Evolutionary conservation across 1,284 basidiomycete genomes (phyloP), one percentile per base, ranked within the genome.

Genomic region (Trichosporon sp.): DNA sequence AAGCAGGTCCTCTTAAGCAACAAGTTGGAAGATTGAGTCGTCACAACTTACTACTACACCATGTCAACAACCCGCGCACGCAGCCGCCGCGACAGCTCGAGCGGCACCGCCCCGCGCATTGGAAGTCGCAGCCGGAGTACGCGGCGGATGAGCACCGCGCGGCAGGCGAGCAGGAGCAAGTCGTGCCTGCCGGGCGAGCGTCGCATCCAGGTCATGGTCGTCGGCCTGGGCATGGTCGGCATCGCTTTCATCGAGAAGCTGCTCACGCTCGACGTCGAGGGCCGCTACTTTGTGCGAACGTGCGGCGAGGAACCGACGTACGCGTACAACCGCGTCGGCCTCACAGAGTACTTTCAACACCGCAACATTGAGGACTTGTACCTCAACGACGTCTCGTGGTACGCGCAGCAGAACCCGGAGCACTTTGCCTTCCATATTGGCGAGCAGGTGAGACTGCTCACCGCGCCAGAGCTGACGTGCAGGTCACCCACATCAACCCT

Each of bases 201-300:
- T 26, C 72, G 77, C 12, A 71, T 73, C 10, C 74, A 77, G 59
- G 77, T 88, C 65, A 86, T 88, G 66, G 87, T 89, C 71, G 89
- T 89, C 66, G 90, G 90, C 1, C 85, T 91, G 6, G 90, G 90
- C 31, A 90, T 91, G 90, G 89, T 90, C 51, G 89, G 89, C 12
- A 89, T 91, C 51, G 89, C 89, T 0, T 90, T 90, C 82, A 90
- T 90, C 74, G 90, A 89, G 81, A 91, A 90, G 80, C 84, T 90
- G 73, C 85, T 89, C 67, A 87, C 86, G 69, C 84, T 89, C 16
- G 89, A 90, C 77, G 84, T 85, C 21, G 77, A 76, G 1, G 83
- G 83, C 10, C 82, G 84, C 16, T 90, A 89, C 79, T 85, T 86
- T 65, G 83, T 90, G 68, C 85, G 90, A 12, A 91, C 90, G 2